These are phyloP conservation scores for Pharus latifolius DNA, from an alignment of 176 grass and related monocot species.

Conservation along the genomic window DNA sequence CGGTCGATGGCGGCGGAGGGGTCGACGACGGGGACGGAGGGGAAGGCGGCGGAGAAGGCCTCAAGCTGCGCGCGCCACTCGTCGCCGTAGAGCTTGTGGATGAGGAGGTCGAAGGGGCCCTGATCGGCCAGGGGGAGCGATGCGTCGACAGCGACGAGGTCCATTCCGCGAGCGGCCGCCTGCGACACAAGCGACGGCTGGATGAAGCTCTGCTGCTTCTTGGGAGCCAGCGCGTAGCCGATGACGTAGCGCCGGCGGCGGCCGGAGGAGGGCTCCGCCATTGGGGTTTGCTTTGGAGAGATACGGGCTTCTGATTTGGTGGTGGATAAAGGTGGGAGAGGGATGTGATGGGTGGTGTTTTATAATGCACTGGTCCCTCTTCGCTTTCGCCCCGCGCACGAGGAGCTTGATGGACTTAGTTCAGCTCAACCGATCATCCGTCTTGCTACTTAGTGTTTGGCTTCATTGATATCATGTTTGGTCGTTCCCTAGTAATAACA, in stretches of 20 bases:
- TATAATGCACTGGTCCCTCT: constrained; percentile 8
- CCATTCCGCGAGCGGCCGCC: constrained; percentile 39
- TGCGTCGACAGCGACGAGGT: constrained; percentile 62
- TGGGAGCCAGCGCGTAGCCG: constrained; percentile 68
- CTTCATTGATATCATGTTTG: too few relatives aligned
- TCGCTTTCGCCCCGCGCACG: neutral
- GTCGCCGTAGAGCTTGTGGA: constrained; percentile 77
- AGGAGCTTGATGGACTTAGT: neutral
- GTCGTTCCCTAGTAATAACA: too few relatives aligned
- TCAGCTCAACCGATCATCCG: too few relatives aligned
- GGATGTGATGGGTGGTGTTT: constrained; percentile 19
- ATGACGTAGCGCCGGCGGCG: constrained; percentile 27
- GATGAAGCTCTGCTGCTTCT: constrained; percentile 91
- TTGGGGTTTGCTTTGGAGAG: neutral
- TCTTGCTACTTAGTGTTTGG: too few relatives aligned
- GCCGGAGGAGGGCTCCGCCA: constrained; percentile 23
- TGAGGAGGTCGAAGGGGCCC: constrained; percentile 77
- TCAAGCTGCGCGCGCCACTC: constrained; percentile 68
- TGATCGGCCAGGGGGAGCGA: constrained; percentile 47
- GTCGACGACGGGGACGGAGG: constrained; percentile 52
- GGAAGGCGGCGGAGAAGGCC: constrained; percentile 45
- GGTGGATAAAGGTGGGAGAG: neutral
- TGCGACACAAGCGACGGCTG: constrained; percentile 52
- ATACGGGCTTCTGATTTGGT: neutral
- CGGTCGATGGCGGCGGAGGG: constrained; percentile 69